Evolutionary conservation across 768 basidiomycete species (phyloP).

Genomic region (Fomitopsis serialis): DNA sequence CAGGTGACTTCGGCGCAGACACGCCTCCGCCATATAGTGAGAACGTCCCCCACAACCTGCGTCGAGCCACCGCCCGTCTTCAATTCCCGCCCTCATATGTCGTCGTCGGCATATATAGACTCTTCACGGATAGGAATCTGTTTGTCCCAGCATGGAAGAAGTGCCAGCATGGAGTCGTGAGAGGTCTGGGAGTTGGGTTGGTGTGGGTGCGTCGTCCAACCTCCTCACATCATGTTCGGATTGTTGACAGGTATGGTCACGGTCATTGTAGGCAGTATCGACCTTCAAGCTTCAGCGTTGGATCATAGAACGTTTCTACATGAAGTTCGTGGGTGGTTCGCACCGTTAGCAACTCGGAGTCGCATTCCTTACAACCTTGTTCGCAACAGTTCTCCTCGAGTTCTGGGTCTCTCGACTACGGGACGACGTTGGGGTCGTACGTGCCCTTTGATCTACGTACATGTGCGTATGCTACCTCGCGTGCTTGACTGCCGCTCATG

Average conservation of each 20-base stretch:
- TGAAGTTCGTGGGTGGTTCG: conserved; percentile 40
- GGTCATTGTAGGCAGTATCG: conserved; percentile 42
- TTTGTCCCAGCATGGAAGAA: conserved; percentile 80
- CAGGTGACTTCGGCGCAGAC: conserved; percentile 8
- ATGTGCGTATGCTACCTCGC: conserved; percentile 46
- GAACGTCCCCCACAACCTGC: conserved; percentile 41
- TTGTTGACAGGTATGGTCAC: neutral
- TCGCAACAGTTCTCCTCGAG: conserved; percentile 48
- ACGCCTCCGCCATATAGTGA: conserved; percentile 9
- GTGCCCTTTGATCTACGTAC: conserved; percentile 68
- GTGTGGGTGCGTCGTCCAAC: conserved; percentile 51
- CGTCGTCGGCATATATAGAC: conserved; percentile 77
- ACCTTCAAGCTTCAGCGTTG: conserved; percentile 70
- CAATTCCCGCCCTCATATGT: conserved; percentile 80
- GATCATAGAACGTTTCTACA: conserved; percentile 59
- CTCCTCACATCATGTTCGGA: neutral
- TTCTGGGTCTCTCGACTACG: conserved; percentile 53
- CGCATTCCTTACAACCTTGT: neutral
- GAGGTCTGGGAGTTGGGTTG: conserved; percentile 65
- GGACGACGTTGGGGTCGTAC: conserved; percentile 58
- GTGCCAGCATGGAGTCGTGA: conserved; percentile 67
- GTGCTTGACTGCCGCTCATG: neutral
- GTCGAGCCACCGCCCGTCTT: conserved; percentile 54
- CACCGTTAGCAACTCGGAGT: neutral
- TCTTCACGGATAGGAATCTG: conserved; percentile 67